Percentiles rank a stretch among this genome's conserved stretches.
Conservation (phyloP, 306 rosid genomes). For the Carpinus viminea region DNA sequence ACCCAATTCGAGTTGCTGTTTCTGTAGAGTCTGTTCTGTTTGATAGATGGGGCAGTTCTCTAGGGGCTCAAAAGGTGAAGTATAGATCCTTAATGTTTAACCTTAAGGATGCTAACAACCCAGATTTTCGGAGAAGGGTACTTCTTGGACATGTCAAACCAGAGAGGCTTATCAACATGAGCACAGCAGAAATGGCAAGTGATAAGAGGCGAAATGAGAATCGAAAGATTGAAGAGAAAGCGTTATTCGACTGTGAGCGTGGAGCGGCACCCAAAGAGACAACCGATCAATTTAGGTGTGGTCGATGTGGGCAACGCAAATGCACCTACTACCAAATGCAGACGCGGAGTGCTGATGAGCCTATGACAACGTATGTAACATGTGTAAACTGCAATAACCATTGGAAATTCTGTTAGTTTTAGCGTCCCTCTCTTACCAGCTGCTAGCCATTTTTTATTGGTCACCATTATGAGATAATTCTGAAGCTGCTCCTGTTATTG, state of each 20-base stretch:
- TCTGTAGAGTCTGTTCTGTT: constrained; percentile 80
- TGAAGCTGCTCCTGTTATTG: constrained; percentile 35
- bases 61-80: constrained; percentile 81
- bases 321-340: constrained; percentile 96
- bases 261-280: constrained; percentile 69
- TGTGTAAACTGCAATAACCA: constrained; percentile 84
- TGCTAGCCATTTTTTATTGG: constrained; percentile 38
- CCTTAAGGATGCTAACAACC: constrained; percentile 88
- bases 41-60: constrained; percentile 92
- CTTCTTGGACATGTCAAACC: constrained; percentile 72
- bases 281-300: constrained; percentile 91
- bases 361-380: constrained; percentile 97
- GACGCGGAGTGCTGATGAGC: constrained; percentile 99
- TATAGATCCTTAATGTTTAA: constrained; percentile 88
- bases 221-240: constrained; percentile 68
- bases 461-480: constrained; percentile 21
- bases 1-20: constrained; percentile 90
- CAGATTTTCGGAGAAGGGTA: constrained; percentile 93
- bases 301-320: constrained; percentile 90
- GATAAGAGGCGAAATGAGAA: constrained; percentile 74
- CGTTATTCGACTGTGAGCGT: constrained; percentile 84
- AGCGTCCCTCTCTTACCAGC: constrained; percentile 17
- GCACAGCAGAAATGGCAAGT: constrained; percentile 90
- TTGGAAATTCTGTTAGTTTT: constrained; percentile 94
- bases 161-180: constrained; percentile 66